phyloP scores from a whole-genome alignment of 176 grass and related monocot genomes.

The Thalia dealbata region DNA sequence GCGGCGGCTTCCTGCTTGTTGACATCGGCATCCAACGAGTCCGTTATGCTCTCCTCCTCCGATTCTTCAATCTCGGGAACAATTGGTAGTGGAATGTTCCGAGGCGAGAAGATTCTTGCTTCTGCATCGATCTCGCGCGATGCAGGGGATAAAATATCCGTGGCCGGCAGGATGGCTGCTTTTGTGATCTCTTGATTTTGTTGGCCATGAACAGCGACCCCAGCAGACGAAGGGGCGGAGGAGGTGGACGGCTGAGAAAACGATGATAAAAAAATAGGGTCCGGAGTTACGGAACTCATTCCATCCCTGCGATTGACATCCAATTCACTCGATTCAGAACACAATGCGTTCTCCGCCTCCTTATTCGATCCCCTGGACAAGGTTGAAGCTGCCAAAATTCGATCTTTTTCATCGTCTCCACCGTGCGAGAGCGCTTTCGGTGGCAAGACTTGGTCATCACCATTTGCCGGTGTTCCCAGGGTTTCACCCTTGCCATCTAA shows the following conservation, averaged over 20 bases:
- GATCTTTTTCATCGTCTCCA: neutral
- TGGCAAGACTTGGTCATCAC: no score
- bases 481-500: neutral
- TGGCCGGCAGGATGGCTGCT: no score
- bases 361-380: neutral
- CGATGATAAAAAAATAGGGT: neutral
- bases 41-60: constrained; percentile 28
- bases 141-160: no score
- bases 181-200: no score
- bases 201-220: neutral
- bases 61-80: constrained; percentile 8
- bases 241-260: constrained; percentile 9
- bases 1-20: constrained; percentile 14
- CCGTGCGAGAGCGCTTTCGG: no score
- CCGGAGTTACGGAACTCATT: neutral
- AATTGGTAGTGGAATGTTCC: neutral
- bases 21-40: constrained; percentile 12
- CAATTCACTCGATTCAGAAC: neutral
- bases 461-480: neutral
- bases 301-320: neutral
- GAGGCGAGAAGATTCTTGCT: neutral
- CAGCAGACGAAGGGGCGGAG: constrained; percentile 11
- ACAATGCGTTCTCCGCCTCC: neutral
- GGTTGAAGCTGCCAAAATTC: neutral
- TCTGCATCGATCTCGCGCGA: neutral